Conservation (phyloP, 1,284 basidiomycete genomes). For the Pholiota adiposa region DNA sequence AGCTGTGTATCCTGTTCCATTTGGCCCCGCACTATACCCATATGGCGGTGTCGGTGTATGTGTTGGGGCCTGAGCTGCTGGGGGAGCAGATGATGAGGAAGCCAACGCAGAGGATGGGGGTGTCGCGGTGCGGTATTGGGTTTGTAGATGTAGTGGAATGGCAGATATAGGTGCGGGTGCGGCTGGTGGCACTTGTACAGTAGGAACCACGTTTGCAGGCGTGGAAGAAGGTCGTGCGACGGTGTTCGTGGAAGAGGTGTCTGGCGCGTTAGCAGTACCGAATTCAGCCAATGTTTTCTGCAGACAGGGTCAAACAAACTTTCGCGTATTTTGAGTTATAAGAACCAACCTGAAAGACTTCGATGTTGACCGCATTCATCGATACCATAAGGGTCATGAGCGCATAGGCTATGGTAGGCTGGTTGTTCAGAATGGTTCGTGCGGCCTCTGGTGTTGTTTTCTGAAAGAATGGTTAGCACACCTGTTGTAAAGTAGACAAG, state of each 20-base stretch:
- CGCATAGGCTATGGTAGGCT: conserved; percentile 77
- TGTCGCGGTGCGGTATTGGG: conserved; percentile 48
- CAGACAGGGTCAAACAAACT: neutral
- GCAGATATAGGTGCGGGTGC: conserved; percentile 35
- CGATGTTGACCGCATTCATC: conserved; percentile 72
- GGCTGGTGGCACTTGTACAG: conserved; percentile 25
- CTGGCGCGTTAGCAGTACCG: conserved; percentile 28
- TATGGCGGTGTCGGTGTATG: conserved; percentile 34
- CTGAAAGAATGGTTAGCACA: conserved; percentile 35
- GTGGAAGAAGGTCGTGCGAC: conserved; percentile 27
- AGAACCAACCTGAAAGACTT: conserved; percentile 65
- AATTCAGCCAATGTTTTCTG: conserved; percentile 51
- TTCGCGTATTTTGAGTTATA: neutral
- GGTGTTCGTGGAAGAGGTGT: conserved; percentile 9
- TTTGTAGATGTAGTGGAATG: conserved; percentile 52
- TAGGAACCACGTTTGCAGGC: conserved; percentile 25
- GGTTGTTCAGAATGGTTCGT: conserved; percentile 65
- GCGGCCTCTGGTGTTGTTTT: conserved; percentile 76
- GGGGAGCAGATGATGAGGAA: neutral
- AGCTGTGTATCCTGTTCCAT: conserved; percentile 25
- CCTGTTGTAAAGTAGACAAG: neutral
- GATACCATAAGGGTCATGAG: conserved; percentile 76
- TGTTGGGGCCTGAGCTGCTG: conserved; percentile 26
- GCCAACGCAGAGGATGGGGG: conserved; percentile 6
- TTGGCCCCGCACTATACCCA: conserved; percentile 19